Conservation (phyloP, 1,139 yeast genomes). For the Candida sojae region DNA sequence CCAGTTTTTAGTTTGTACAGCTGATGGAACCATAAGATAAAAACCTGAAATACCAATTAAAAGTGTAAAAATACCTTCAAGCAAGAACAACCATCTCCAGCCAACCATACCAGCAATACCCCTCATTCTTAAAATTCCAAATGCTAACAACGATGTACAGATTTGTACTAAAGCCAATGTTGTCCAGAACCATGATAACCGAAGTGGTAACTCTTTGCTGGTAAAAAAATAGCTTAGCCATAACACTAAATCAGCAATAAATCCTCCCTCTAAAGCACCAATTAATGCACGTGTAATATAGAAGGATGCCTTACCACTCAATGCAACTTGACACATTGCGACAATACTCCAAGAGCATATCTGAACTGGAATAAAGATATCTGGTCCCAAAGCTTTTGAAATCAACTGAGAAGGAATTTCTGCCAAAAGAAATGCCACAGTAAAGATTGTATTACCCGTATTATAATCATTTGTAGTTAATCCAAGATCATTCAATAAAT, state of each 20-base stretch:
- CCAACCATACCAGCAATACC: conserved; percentile 36
- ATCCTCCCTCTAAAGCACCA: conserved; percentile 33
- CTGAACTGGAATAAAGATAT: conserved; percentile 34
- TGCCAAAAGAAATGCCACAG: conserved; percentile 28
- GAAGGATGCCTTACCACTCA: conserved; percentile 25
- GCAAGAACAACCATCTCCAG: conserved; percentile 66
- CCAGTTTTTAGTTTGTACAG: conserved; percentile 54
- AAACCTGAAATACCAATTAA: conserved; percentile 53
- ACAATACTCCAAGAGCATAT: conserved; percentile 34
- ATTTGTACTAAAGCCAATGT: conserved; percentile 25
- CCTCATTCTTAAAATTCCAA: conserved; percentile 30
- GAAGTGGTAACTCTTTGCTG: conserved; percentile 26
- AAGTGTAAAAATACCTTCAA: conserved; percentile 64
- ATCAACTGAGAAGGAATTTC: conserved; percentile 37
- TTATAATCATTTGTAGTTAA: conserved; percentile 34
- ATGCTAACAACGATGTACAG: conserved; percentile 37
- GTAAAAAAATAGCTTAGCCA: conserved; percentile 32
- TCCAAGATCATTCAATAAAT: conserved; percentile 27
- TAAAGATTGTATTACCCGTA: conserved; percentile 31
- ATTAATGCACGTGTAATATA: conserved; percentile 27
- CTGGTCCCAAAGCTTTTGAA: conserved; percentile 34
- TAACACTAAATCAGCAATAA: conserved; percentile 30
- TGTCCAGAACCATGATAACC: conserved; percentile 24
- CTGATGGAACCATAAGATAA: conserved; percentile 62
- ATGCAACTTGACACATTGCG: conserved; percentile 28